Evolutionary conservation across 352 stramenopile species (phyloP), one percentile per base, ranked within the genome.

Genomic region (Phytophthora sp.): DNA sequence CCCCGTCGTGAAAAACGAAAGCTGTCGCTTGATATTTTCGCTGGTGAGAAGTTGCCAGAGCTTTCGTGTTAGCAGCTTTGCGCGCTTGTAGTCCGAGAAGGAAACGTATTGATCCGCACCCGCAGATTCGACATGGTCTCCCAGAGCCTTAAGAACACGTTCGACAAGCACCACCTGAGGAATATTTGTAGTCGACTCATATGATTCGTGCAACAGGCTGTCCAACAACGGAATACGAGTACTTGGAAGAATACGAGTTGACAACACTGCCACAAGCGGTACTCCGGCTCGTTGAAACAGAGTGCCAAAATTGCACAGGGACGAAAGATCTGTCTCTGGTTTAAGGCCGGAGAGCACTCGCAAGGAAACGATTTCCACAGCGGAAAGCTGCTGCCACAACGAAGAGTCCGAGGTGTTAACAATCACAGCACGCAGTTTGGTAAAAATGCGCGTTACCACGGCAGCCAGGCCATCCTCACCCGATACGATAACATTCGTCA

Each of bases 31-130:
- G n/a, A 23, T 50, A 15, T 3, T 52, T 34, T 68, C 27, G 48
- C 31, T 62, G 23, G 54, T 66, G 15, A 85, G 45, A 9, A 83
- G 48, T 24, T 68, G 51, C 76, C 76, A 85, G 3, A 84, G 50
- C 48, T 77, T 77, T 3, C 55, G 57, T 5, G 72, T 64, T 18
- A 86, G 57, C 31, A 74, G 8, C n/a, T 77, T 79, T 15, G 49
- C 50, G n/a, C 69, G 68, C 48, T 74, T 76, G 50, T 77, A 79
- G 21, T 76, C 67, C 2, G 52, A 49, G 10, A 79, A 73, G 1
- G 63, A 69, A 11, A 12, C 21, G 32, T 58, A 76, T 1, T 67
- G 57, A 10, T 24, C 26, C 13, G 13, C 18, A 24, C 24, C 17
- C 8, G 9, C 18, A 17, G 5, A 54, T 12, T 20, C 43, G 15